These are phyloP conservation scores for Jasminum sambac DNA, from an alignment of 257 asterid species.

Conservation along the genomic window DNA sequence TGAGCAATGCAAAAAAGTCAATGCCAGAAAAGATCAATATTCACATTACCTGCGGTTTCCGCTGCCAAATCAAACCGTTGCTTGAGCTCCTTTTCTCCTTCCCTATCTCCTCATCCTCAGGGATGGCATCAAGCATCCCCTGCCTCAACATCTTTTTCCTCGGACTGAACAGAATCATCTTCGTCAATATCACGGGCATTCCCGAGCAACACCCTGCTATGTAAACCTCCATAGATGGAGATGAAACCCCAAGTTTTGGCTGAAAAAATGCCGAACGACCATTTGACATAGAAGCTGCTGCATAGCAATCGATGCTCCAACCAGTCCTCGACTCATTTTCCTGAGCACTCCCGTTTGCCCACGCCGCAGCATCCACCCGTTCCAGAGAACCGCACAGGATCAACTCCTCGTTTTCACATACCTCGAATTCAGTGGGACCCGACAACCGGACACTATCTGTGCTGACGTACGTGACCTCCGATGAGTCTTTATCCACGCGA, in stretches of 20 bases:
- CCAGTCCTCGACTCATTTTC: constrained; percentile 56
- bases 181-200: constrained; percentile 61
- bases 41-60: constrained; percentile 55
- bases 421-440: constrained; percentile 83
- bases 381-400: constrained; percentile 75
- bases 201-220: constrained; percentile 82
- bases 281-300: constrained; percentile 42
- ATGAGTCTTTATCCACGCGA: constrained; percentile 61
- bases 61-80: constrained; percentile 53
- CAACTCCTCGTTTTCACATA: constrained; percentile 58
- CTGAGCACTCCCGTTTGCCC: constrained; percentile 49
- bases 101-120: constrained; percentile 71
- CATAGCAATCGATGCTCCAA: constrained; percentile 80
- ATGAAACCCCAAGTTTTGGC: constrained; percentile 44
- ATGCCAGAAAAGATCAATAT: background rate
- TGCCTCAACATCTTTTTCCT: constrained; percentile 56
- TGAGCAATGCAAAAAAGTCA: background rate
- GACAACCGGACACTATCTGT: constrained; percentile 72
- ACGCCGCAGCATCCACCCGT: constrained; percentile 48
- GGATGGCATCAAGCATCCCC: constrained; percentile 67
- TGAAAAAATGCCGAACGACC: constrained; percentile 53
- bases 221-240: constrained; percentile 74
- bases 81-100: constrained; percentile 36
- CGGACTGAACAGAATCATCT: constrained; percentile 58
- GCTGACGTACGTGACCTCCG: constrained; percentile 85